phyloP scores from a whole-genome alignment of 176 grass and related monocot genomes.

The Luzula sylvatica region DNA sequence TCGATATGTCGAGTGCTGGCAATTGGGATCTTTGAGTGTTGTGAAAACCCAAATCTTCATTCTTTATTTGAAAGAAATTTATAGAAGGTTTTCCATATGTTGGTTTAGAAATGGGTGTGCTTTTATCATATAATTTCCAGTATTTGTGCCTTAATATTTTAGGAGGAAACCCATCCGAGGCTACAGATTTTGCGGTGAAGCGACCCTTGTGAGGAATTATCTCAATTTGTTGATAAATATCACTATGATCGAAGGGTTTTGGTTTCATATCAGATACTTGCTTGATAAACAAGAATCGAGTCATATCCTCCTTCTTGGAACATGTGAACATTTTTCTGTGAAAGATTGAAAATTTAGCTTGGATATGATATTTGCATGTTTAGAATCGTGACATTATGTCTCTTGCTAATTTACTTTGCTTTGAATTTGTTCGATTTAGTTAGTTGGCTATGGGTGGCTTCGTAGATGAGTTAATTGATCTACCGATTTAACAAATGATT shows the following conservation, averaged over 20 bases:
- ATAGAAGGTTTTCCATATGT: too few relatives aligned
- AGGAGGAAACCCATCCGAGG: constrained; percentile 28
- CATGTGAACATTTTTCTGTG: constrained; percentile 36
- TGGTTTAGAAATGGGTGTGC: too few relatives aligned
- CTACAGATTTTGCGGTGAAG: constrained; percentile 46
- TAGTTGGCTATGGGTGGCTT: too few relatives aligned
- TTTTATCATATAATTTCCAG: constrained; percentile 30
- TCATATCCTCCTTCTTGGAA: constrained; percentile 45
- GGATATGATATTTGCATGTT: too few relatives aligned
- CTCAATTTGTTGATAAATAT: constrained; percentile 64
- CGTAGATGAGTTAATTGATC: too few relatives aligned
- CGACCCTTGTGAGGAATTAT: constrained; percentile 21
- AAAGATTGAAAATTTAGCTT: background rate
- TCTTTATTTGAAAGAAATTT: constrained; percentile 25
- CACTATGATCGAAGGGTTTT: constrained; percentile 33
- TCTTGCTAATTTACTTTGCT: too few relatives aligned
- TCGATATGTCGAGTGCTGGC: background rate
- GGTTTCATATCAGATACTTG: constrained; percentile 26
- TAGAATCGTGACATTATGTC: too few relatives aligned
- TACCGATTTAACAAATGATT: too few relatives aligned
- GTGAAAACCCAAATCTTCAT: constrained; percentile 23
- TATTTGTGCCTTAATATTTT: constrained; percentile 14
- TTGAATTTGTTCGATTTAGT: too few relatives aligned
- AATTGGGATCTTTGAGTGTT: constrained; percentile 11
- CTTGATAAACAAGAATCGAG: constrained; percentile 24